Evolutionary conservation across 2,329 filamentous ascomycete genomes (phyloP), one percentile per base, ranked within the genome.

Genomic region (Mariannaea sp.): DNA sequence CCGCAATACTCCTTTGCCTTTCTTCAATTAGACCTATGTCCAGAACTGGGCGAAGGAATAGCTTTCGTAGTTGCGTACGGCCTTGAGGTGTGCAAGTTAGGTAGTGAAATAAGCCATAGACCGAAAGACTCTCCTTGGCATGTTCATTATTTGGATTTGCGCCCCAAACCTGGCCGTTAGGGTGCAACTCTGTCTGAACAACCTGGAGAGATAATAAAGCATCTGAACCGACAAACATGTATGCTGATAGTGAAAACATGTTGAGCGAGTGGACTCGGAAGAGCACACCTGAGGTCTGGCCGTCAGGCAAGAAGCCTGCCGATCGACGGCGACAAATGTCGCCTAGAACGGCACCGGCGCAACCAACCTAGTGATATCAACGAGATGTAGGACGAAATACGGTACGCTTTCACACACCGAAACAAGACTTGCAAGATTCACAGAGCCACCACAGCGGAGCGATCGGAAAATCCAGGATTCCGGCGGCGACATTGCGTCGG

Each of bases 141-240:
- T 82, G 86, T 1, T 81, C 84, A 20, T 77, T 64, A 22, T 53
- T 65, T 14, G 59, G 43, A 40, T 64, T 58, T 33, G 58, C 27
- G 2, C 88, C 89, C 72, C 88, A 87, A 62, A 87, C 89, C 57
- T 93, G 88, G 41, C 83, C 86, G 65, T 91, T 92, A 4, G 90
- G 92, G 69, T 96, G 91, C 9, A 83, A 83, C 68, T 97, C 92
- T 1, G 88, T 85, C 49, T 88, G 87, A 20, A 96, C 78, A 22
- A 99, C 90, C 64, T 97, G 93, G 7, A 99, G 80, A 1, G 92
- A 92, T 12, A 84, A 73, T 35, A 97, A 75, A 0, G 92, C 89
- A 66, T 97, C 91, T 2, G 82, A 76, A 61, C 90, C 94, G 60
- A 97, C 78, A 65, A 94, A 90, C 85, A 93, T 90, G 44, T 75